phyloP scores from a whole-genome alignment of 225 moss, liverwort and hornwort species.

The Asterella californica region DNA sequence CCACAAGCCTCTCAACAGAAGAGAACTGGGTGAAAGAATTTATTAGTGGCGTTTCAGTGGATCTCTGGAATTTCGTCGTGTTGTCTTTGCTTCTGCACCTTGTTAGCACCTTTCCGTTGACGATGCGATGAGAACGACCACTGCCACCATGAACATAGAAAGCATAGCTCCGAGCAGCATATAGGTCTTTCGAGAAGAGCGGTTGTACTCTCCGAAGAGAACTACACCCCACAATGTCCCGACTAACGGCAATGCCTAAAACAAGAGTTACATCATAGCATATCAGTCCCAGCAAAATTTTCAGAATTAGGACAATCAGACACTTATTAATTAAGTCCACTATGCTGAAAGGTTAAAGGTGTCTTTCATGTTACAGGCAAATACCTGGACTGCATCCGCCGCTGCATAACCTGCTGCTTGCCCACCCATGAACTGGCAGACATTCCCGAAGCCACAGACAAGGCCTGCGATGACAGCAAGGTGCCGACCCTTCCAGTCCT shows the following conservation, averaged over 20 bases:
- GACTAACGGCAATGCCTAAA: slow-evolving; percentile 56
- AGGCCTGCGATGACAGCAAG: slow-evolving; percentile 34
- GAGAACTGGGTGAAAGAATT: slow-evolving; percentile 1
- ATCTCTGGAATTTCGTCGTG: neutral
- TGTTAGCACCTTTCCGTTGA: slow-evolving; percentile 30
- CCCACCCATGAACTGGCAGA: slow-evolving; percentile 43
- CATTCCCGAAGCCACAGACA: slow-evolving; percentile 38
- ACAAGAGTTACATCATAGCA: neutral
- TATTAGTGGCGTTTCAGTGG: neutral
- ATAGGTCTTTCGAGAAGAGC: slow-evolving; percentile 62
- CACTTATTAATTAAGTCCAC: neutral
- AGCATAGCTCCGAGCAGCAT: slow-evolving; percentile 55
- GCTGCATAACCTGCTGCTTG: slow-evolving; percentile 45
- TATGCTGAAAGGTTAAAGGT: neutral
- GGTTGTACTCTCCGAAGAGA: slow-evolving; percentile 68
- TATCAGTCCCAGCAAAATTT: neutral
- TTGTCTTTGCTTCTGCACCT: no score
- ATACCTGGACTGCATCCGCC: slow-evolving; percentile 36
- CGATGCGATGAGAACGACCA: slow-evolving; percentile 65
- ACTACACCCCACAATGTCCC: slow-evolving; percentile 74
- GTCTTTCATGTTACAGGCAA: neutral
- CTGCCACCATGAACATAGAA: slow-evolving; percentile 62
- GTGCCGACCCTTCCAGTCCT: slow-evolving; percentile 33
- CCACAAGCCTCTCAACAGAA: neutral
- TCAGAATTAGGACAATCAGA: neutral